Conservation (phyloP, 768 basidiomycete genomes). For the Suillus variegatus region DNA sequence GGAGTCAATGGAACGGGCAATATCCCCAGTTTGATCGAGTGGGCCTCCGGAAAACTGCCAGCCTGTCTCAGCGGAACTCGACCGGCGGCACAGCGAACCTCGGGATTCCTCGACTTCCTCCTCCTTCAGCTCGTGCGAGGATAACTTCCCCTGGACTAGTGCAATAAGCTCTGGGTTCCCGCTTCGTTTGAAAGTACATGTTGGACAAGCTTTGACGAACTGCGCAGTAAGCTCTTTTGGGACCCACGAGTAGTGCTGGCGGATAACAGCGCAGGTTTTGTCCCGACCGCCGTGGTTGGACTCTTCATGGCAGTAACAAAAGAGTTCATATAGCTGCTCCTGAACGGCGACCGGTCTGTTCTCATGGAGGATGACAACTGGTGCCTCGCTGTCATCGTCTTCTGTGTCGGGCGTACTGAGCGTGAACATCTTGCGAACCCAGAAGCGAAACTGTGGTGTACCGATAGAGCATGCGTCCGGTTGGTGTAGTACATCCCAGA, state of each 20-base stretch:
- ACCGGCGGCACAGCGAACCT: not conserved
- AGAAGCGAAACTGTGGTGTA: conserved; percentile 76
- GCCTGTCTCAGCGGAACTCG: not conserved
- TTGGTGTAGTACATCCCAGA: conserved; percentile 66
- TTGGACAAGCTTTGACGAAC: conserved; percentile 80
- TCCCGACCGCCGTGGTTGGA: conserved; percentile 77
- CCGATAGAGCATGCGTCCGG: conserved; percentile 45
- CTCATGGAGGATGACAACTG: conserved; percentile 66
- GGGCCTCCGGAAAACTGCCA: conserved; percentile 30
- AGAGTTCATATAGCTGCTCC: conserved; percentile 77
- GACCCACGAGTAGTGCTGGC: conserved; percentile 77
- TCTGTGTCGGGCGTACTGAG: conserved; percentile 37
- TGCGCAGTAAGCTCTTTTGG: conserved; percentile 81
- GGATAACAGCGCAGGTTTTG: conserved; percentile 68
- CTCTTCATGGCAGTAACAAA: conserved; percentile 71
- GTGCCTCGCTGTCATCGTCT: conserved; percentile 15
- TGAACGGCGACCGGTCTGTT: conserved; percentile 72
- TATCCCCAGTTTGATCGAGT: conserved; percentile 9
- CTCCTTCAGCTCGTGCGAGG: not conserved
- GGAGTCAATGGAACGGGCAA: not conserved
- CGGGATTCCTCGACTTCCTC: not conserved
- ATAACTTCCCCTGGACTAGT: conserved; percentile 11
- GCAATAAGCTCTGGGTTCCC: conserved; percentile 28
- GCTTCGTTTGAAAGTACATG: conserved; percentile 55
- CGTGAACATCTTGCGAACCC: conserved; percentile 82